Evolutionary conservation across 1,139 yeast species (phyloP).

Genomic region (Debaryomyces nepalensis): DNA sequence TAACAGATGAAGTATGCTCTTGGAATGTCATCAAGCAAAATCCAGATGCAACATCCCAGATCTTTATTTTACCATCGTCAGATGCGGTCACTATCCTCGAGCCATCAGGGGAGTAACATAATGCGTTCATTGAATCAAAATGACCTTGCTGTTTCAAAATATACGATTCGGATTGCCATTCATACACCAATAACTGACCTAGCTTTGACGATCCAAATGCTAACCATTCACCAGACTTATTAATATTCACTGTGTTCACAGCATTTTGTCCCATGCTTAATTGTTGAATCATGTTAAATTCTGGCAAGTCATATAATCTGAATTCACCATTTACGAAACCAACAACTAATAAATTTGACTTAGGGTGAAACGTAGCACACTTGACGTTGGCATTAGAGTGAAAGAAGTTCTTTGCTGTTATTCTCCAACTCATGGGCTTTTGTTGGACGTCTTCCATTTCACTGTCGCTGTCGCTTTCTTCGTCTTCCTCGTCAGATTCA

Average conservation of each 20-base stretch:
- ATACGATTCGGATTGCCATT: constrained; percentile 98
- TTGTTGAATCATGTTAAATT: constrained; percentile 78
- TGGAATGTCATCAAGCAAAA: constrained; percentile 90
- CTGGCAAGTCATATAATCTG: constrained; percentile 82
- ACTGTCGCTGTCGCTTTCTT: constrained; percentile 28
- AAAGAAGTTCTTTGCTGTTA: constrained; percentile 76
- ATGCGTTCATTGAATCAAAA: constrained; percentile 83
- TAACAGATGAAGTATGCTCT: constrained; percentile 89
- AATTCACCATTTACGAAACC: constrained; percentile 93
- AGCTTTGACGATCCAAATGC: constrained; percentile 90
- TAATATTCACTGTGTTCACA: constrained; percentile 79
- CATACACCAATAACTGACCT: constrained; percentile 96
- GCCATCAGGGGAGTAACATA: constrained; percentile 95
- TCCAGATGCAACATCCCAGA: constrained; percentile 95
- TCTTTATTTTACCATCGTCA: constrained; percentile 95
- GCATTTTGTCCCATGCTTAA: constrained; percentile 92
- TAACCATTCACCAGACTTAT: constrained; percentile 92
- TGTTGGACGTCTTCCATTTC: constrained; percentile 28
- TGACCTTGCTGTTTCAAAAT: constrained; percentile 96
- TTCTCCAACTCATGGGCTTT: constrained; percentile 71
- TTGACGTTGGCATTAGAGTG: constrained; percentile 72
- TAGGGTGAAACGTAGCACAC: constrained; percentile 83
- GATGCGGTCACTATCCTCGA: constrained; percentile 90
- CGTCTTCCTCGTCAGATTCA: constrained; percentile 45
- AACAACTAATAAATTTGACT: constrained; percentile 73